Conservation (phyloP, 2,329 filamentous ascomycete genomes). For the Trichoderma cornu-damae region DNA sequence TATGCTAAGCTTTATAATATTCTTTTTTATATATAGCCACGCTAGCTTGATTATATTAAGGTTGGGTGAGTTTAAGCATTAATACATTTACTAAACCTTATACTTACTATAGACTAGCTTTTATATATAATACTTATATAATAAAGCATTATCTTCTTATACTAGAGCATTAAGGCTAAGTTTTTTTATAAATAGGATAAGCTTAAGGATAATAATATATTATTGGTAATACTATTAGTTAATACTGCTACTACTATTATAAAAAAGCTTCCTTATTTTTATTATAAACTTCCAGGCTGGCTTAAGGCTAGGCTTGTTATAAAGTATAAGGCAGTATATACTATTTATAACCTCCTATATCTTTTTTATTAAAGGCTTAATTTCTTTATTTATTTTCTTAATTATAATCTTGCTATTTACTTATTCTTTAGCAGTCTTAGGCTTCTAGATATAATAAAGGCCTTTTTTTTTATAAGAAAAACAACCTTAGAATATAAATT, state of each 20-base stretch:
- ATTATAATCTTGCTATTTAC: not conserved
- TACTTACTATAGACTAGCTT: not conserved
- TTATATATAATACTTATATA: not conserved
- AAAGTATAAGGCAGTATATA: slow-evolving; percentile 14
- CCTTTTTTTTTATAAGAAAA: slow-evolving; percentile 23
- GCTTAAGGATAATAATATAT: slow-evolving; percentile 19
- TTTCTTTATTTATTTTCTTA: slow-evolving; percentile 21
- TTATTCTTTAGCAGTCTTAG: slow-evolving; percentile 20
- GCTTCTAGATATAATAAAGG: slow-evolving; percentile 20
- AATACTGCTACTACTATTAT: slow-evolving; percentile 8
- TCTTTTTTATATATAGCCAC: slow-evolving; percentile 22
- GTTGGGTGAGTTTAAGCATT: slow-evolving; percentile 20
- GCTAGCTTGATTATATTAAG: slow-evolving; percentile 22
- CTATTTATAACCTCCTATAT: slow-evolving; percentile 20
- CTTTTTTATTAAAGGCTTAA: slow-evolving; percentile 16
- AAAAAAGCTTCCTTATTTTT: slow-evolving; percentile 14
- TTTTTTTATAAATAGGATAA: slow-evolving; percentile 22
- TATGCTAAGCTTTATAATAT: slow-evolving; percentile 16
- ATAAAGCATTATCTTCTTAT: slow-evolving; percentile 22
- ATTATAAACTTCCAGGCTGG: slow-evolving; percentile 17
- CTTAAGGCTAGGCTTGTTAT: not conserved
- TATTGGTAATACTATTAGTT: slow-evolving; percentile 22
- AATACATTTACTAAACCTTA: not conserved
- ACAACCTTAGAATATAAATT: slow-evolving; percentile 24
- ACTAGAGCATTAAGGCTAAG: slow-evolving; percentile 17